Evolutionary conservation across 2,329 filamentous ascomycete genomes (phyloP).

Genomic region (Colletotrichum salicis): DNA sequence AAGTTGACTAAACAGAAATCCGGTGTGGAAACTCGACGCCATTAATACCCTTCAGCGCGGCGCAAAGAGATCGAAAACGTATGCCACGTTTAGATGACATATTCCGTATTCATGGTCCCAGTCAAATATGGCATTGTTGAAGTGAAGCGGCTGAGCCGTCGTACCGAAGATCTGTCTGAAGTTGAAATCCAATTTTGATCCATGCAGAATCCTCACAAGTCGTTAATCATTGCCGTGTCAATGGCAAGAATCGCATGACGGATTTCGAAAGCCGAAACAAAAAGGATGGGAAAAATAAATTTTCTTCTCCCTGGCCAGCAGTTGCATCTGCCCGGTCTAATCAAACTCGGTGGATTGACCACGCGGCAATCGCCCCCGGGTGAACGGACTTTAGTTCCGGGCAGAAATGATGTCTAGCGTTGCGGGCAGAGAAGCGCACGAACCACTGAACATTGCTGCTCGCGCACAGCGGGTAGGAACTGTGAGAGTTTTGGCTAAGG

Average conservation of each 20-base stretch:
- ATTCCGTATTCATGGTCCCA: too few relatives aligned
- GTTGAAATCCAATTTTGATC: too few relatives aligned
- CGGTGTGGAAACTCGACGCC: background rate
- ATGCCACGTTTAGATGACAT: too few relatives aligned
- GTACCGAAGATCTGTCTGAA: too few relatives aligned
- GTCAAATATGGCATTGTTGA: too few relatives aligned
- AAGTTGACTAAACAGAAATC: background rate
- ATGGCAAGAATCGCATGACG: background rate
- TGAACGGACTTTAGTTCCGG: too few relatives aligned
- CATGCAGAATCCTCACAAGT: too few relatives aligned
- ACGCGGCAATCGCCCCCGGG: background rate
- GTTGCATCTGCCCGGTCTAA: background rate
- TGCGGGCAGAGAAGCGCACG: background rate
- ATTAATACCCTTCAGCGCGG: background rate
- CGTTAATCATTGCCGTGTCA: too few relatives aligned
- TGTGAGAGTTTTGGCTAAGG: background rate
- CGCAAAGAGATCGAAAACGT: too few relatives aligned
- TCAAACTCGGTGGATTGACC: background rate
- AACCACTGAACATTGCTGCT: background rate
- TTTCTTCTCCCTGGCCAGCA: background rate
- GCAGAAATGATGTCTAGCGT: too few relatives aligned
- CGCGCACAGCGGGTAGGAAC: background rate
- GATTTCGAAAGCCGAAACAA: background rate
- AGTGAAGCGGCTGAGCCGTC: too few relatives aligned
- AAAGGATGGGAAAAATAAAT: background rate